These are phyloP conservation scores for Lagerstroemia speciosa DNA, from an alignment of 345 rosid genomes.

Conservation along the genomic window DNA sequence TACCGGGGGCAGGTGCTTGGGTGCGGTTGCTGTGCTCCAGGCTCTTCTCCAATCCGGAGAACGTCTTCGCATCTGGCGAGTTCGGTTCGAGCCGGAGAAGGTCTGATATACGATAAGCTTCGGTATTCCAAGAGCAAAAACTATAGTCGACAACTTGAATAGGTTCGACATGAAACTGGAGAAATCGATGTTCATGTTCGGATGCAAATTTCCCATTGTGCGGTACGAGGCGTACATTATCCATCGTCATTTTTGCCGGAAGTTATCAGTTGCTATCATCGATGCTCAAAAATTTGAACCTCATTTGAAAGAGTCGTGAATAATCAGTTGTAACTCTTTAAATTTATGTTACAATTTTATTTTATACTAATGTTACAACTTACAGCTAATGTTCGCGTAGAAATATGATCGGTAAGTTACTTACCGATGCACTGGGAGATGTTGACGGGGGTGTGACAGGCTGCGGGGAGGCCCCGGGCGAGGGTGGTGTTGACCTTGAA, in stretches of 20 bases:
- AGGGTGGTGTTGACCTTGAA: conserved; percentile 51
- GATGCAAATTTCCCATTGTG: neutral
- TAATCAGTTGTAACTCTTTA: too few species aligned
- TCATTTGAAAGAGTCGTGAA: too few species aligned
- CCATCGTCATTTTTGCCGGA: neutral
- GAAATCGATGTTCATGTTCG: neutral
- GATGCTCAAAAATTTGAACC: too few species aligned
- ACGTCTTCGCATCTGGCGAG: conserved; percentile 59
- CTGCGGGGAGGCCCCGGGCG: conserved; percentile 50
- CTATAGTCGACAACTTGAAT: neutral
- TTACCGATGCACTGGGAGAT: conserved; percentile 52
- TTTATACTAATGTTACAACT: too few species aligned
- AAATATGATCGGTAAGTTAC: neutral
- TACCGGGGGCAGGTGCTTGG: neutral
- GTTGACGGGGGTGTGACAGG: conserved; percentile 44
- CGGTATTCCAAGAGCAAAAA: neutral
- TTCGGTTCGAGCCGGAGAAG: conserved; percentile 52
- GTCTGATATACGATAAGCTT: conserved; percentile 19
- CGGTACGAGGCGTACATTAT: neutral
- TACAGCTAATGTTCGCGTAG: too few species aligned
- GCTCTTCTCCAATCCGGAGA: conserved; percentile 42
- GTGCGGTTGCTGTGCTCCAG: conserved; percentile 14
- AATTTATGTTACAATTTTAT: too few species aligned
- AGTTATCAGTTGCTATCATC: too few species aligned
- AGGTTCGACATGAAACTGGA: neutral